A percentile compares a stretch with the other conserved stretches of the same genome.
phyloP scores from a whole-genome alignment of 106 monocot genomes.

The Dactylorhiza incarnata region DNA sequence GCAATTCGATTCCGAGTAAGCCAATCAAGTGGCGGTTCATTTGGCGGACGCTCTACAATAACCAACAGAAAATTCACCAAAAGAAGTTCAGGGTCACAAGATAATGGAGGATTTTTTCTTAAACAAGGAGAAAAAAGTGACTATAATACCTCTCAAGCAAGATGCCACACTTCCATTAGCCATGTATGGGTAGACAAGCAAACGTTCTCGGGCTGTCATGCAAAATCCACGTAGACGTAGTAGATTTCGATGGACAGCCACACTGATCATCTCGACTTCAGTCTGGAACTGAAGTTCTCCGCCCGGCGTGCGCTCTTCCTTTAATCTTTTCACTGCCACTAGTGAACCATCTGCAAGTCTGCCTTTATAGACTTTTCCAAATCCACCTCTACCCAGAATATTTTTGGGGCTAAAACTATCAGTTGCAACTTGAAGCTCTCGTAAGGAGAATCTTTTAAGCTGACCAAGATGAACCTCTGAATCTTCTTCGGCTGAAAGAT shows the following conservation, averaged over 20 bases:
- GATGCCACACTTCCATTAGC: constrained; percentile 79
- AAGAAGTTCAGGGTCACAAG: not conserved
- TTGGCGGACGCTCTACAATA: constrained; percentile 48
- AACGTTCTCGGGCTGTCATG: constrained; percentile 65
- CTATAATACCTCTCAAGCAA: constrained; percentile 52
- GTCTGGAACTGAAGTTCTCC: constrained; percentile 77
- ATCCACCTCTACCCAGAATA: constrained; percentile 86
- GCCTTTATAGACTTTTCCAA: constrained; percentile 95
- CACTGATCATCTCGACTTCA: constrained; percentile 75
- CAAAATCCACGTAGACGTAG: constrained; percentile 69
- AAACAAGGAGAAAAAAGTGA: too few relatives aligned
- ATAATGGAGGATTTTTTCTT: too few relatives aligned
- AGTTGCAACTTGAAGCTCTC: constrained; percentile 90
- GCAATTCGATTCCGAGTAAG: constrained; percentile 64
- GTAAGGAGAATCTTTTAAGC: constrained; percentile 81
- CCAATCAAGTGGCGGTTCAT: constrained; percentile 77
- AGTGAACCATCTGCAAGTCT: constrained; percentile 71
- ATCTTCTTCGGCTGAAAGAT: constrained; percentile 77
- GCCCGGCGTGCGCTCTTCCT: constrained; percentile 64
- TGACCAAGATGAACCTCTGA: constrained; percentile 91
- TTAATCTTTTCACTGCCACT: constrained; percentile 82
- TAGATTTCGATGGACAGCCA: constrained; percentile 72
- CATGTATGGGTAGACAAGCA: constrained; percentile 81
- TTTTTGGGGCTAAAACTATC: constrained; percentile 81
- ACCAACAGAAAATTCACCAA: not conserved